Evolutionary conservation across 1,284 basidiomycete genomes (phyloP).

Genomic region (Laetiporus sulphureus): DNA sequence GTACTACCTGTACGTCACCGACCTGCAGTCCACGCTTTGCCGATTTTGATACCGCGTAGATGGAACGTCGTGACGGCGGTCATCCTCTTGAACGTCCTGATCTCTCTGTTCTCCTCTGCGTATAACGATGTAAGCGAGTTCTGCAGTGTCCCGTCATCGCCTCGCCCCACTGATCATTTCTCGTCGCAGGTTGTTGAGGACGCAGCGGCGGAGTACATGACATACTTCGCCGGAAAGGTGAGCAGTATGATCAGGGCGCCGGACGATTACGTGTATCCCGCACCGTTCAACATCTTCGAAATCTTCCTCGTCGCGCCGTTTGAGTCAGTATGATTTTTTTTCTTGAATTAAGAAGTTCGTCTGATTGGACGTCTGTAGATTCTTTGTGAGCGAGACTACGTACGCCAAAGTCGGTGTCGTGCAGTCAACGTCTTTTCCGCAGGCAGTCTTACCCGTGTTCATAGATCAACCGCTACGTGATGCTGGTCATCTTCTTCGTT

Average conservation of each 20-base stretch:
- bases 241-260: constrained; percentile 82
- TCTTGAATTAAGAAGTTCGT: not conserved
- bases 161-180: not conserved
- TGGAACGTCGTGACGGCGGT: constrained; percentile 88
- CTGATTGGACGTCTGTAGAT: constrained; percentile 27
- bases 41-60: constrained; percentile 28
- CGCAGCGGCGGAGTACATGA: constrained; percentile 73
- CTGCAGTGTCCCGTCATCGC: not conserved
- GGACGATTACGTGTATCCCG: constrained; percentile 66
- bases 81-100: constrained; percentile 89
- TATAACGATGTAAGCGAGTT: constrained; percentile 71
- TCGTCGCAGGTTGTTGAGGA: constrained; percentile 61
- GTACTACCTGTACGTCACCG: constrained; percentile 67
- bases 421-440: too few species aligned
- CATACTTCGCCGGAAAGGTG: constrained; percentile 86
- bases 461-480: constrained; percentile 71
- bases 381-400: constrained; percentile 36
- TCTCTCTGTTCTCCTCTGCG: constrained; percentile 90
- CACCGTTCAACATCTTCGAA: constrained; percentile 86
- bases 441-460: not conserved
- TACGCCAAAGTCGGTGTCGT: constrained; percentile 51
- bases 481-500: constrained; percentile 75
- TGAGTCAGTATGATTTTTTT: constrained; percentile 52
- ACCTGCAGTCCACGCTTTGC: constrained; percentile 1
- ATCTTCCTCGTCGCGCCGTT: constrained; percentile 74